A percentile compares a stretch with the other conserved stretches of the same genome.
Conservation (phyloP, 2,329 filamentous ascomycete genomes). For the Sarocladiaceae sp. region DNA sequence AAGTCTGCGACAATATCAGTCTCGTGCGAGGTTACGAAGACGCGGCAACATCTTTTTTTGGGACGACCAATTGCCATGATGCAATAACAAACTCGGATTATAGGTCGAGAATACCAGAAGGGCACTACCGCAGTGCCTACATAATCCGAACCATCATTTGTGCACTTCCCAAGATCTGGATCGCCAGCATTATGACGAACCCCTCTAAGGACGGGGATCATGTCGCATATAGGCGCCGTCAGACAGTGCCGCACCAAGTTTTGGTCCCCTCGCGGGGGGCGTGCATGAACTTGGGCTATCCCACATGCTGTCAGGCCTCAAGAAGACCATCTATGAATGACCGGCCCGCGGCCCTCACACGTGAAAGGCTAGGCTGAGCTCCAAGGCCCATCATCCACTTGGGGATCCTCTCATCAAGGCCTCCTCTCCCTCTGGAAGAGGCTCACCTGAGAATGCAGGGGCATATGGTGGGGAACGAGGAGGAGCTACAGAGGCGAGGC, state of each 20-base stretch:
- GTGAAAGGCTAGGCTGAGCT: not conserved
- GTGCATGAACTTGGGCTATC: conserved; percentile 1
- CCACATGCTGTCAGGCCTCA: conserved; percentile 7
- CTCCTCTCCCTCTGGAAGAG: not conserved
- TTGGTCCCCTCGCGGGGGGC: not conserved
- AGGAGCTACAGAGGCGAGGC: not conserved
- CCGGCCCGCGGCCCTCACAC: conserved; percentile 1
- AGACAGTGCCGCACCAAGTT: not conserved
- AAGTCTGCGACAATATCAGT: conserved; percentile 1
- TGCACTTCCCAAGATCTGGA: conserved; percentile 5
- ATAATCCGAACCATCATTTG: not conserved
- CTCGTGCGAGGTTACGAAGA: conserved; percentile 2
- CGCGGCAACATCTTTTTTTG: not conserved
- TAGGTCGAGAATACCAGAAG: conserved; percentile 2
- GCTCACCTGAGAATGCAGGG: conserved; percentile 8
- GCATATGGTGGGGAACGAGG: conserved; percentile 2
- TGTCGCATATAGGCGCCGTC: conserved; percentile 4
- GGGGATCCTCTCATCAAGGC: not conserved
- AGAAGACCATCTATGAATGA: conserved; percentile 4
- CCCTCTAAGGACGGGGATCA: conserved; percentile 4
- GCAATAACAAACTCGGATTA: not conserved
- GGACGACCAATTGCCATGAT: conserved; percentile 2
- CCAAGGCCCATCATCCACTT: not conserved
- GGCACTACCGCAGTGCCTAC: not conserved
- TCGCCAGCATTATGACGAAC: not conserved